Base-by-base conservation (phyloP, 1,284 basidiomycete genomes). In the Apiotrichum mycotoxinovorans region DNA sequence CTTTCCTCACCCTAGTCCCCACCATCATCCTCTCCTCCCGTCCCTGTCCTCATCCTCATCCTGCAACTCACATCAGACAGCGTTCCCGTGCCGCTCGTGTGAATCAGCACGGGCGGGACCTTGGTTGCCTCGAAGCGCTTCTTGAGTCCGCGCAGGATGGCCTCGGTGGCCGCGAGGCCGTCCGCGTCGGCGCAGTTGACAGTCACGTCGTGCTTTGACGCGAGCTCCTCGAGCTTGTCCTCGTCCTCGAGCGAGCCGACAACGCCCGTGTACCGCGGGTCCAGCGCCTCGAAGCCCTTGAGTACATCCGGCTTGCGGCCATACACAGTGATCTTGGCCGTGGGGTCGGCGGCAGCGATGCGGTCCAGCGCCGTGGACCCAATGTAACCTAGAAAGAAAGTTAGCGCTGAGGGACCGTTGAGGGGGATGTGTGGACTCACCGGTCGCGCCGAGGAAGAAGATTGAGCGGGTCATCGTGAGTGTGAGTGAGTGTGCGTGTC, bases 61-160 rank as follows among this genome's bases (percentile, higher is more conserved):
- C n/a, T n/a, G n/a, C 17, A 12, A 51, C 54, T 51, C 38, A 59
- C 67, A 57, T 76, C 72, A 12, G 67, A 61, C 23, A 78, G 55
- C 18, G 72, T 65, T 46, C 74, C 76, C 10, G 75, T 77, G 14
- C 77, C 77, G 51, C 69, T 72, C 14, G 77, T 79, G 54, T 79
- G 76, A 33, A 79, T 74, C 43, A 75, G 68, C 17, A 78, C 60
- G 11, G 70, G 67, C 30, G 64, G 56, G 38, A 66, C 64, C 22
- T 71, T 68, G n/a, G 64, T 70, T 46, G 67, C 65, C 27, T 68
- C 65, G 51, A 71, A 70, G 25, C 72, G 68, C 54, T 54, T 57
- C 51, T 72, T 71, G 64, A 74, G 61, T 5, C 76, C 77, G 48
- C 62, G 62, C 27, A 78, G 54, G 42, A 78, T 64, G 3, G 77